Base-by-base conservation (phyloP, 306 rosid genomes). In the Luffa aegyptiaca region DNA sequence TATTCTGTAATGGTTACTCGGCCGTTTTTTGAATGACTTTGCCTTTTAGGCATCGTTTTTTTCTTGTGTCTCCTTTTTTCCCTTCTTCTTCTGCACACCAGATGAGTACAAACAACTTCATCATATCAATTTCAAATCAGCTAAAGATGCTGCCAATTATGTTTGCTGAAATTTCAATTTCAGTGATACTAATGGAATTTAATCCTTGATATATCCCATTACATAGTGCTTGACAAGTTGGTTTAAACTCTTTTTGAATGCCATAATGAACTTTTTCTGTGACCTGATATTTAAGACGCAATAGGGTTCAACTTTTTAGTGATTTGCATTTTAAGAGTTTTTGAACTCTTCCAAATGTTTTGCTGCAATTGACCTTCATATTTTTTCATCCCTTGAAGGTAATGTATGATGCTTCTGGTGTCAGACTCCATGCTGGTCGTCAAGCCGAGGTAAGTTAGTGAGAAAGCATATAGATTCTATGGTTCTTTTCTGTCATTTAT, bases 341-440 rank as follows among this genome's bases (percentile, higher is more conserved):
- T 46, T 31, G 56, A 49, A 46, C 26, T 31, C 21, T 73, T 48
- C 21, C 46, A 46, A 48, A 13, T 5, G 77, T 49, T 44, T 16
- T 70, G 12, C 11, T 13, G 56, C 11, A 70, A 20, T 5, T 70
- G 74, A 83, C 74, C 44, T 84, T 75, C 63, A 14, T 41, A 45
- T 35, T 56, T 79, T 45, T 75, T 39, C 21, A 80, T 66, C 4
- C 78, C 59, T 82, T 86, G 68, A 86, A 92, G 97, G 98, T 94
- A 53, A 94, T 94, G 98, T 94, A 92, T 81, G 98, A 94, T 87
- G 97, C 98, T 69, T 53, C 98, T 3, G 98, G 98, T 52, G 97
- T 95, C 73, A 91, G 98, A 85, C 96, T 91, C 83, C 98, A 95
- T 84, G 98, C 98, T 3, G 93, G 97, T 82, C 95, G 90, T 20